Percentiles rank a stretch among this genome's conserved stretches.
Evolutionary conservation across 78 protist species (phyloP).

Genomic region (Isochrysis galbana): DNA sequence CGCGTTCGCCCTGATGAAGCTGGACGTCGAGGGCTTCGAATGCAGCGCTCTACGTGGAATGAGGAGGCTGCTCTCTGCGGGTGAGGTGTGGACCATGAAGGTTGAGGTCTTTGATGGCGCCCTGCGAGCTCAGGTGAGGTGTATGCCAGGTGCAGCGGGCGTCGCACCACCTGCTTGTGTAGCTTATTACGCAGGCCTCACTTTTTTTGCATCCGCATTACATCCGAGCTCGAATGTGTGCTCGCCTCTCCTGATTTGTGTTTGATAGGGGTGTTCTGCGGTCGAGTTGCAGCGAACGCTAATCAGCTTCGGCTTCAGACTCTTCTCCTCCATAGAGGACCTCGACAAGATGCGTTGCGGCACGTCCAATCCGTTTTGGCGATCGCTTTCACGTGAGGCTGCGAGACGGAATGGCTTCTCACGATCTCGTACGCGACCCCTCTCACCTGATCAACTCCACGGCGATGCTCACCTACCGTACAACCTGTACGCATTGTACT

Average conservation of each 20-base stretch:
- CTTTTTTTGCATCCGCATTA: too few relatives aligned
- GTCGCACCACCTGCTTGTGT: too few relatives aligned
- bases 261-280: not conserved
- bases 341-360: not conserved
- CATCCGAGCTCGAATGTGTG: too few relatives aligned
- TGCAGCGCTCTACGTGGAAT: not conserved
- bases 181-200: too few relatives aligned
- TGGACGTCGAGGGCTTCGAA: constrained; percentile 14
- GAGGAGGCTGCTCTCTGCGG: not conserved
- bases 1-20: not conserved
- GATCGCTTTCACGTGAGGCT: not conserved
- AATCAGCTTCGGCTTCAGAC: not conserved
- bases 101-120: not conserved
- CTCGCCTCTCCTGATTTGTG: too few relatives aligned
- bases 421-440: too few relatives aligned
- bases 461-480: not conserved
- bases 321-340: not conserved
- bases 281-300: not conserved
- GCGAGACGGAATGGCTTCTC: too few relatives aligned
- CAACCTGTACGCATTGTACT: not conserved
- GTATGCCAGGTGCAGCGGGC: too few relatives aligned
- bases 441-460: not conserved
- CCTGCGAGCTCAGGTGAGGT: constrained; percentile 11
- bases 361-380: too few relatives aligned
- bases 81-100: not conserved